Conservation (phyloP, 805 yeast species). For the Phaffomyces thermotolerans region DNA sequence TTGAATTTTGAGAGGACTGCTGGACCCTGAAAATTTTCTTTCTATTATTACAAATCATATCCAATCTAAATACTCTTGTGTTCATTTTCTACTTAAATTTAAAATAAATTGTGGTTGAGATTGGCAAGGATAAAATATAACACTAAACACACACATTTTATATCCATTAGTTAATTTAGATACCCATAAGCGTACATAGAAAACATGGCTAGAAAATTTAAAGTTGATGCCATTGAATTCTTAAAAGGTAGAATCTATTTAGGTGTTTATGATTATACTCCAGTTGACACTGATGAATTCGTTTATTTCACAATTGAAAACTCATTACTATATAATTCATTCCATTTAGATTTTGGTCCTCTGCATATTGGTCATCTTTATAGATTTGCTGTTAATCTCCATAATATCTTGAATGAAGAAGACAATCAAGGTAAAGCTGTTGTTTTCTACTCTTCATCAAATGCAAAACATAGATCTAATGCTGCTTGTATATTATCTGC, state of each 20-base stretch:
- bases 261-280: conserved; percentile 79
- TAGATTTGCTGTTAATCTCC: conserved; percentile 90
- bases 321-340: conserved; percentile 85
- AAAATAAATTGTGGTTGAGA: too few species aligned
- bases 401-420: conserved; percentile 82
- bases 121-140: too few species aligned
- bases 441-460: conserved; percentile 80
- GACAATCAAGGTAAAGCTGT: conserved; percentile 82
- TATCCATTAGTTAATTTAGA: too few species aligned
- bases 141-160: too few species aligned
- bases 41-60: too few species aligned
- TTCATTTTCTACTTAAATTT: too few species aligned
- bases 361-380: conserved; percentile 88
- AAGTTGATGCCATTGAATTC: conserved; percentile 49
- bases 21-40: too few species aligned
- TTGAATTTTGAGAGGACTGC: too few species aligned
- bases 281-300: conserved; percentile 64
- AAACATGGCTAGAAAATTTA: conserved; percentile 42
- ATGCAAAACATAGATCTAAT: conserved; percentile 77
- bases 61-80: too few species aligned
- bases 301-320: conserved; percentile 92
- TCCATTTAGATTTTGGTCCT: conserved; percentile 96
- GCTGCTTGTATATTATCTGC: conserved; percentile 93
- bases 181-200: too few species aligned
- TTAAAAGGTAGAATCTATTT: conserved; percentile 56